Conservation (phyloP, 148 eudicot species). For the Vaccinium macrocarpon region DNA sequence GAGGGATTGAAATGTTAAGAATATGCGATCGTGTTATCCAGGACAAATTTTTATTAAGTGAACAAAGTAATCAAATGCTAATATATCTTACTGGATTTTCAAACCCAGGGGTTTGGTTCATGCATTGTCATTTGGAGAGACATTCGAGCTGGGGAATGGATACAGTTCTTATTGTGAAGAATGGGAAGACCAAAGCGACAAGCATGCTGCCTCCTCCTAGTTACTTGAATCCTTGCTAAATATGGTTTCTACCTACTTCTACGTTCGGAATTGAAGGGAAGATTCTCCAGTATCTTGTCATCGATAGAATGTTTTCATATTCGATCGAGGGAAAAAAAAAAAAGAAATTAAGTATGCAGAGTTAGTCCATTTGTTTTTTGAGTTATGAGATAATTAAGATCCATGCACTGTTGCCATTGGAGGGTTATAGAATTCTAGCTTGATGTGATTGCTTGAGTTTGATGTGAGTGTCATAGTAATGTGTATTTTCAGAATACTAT, state of each 20-base stretch:
- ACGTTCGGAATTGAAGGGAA: not conserved
- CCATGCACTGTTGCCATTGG: no score
- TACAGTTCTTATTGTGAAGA: not conserved
- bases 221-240: slow-evolving; percentile 7
- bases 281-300: not conserved
- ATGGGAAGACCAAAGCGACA: not conserved
- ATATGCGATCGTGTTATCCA: no score
- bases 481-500: no score
- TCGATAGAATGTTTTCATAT: not conserved
- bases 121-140: slow-evolving; percentile 8
- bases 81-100: not conserved
- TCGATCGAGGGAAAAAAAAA: not conserved
- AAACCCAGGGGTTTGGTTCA: not conserved
- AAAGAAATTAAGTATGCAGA: not conserved
- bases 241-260: not conserved
- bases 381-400: no score
- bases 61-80: no score
- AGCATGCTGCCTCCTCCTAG: not conserved
- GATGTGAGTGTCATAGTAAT: no score
- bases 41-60: no score
- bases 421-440: no score
- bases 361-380: not conserved
- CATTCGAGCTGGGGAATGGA: slow-evolving; percentile 4
- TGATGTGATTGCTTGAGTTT: no score
- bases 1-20: no score